Conservation (phyloP, 768 basidiomycete genomes). For the Tephrocybe sp. region DNA sequence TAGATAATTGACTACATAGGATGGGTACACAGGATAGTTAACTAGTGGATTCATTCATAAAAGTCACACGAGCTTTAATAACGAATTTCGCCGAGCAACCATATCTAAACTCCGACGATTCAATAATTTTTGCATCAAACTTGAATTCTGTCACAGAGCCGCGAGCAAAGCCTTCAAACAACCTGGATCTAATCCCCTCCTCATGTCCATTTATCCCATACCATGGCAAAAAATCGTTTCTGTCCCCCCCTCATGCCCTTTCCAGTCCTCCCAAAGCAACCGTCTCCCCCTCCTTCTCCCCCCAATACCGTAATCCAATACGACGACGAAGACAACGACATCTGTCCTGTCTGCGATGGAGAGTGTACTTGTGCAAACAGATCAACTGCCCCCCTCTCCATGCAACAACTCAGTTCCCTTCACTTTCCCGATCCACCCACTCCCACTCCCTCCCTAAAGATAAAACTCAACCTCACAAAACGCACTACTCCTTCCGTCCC, state of each 20-base stretch:
- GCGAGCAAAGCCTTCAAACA: conserved; percentile 20
- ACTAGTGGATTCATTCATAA: no score
- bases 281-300: conserved; percentile 45
- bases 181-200: conserved; percentile 39
- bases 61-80: neutral
- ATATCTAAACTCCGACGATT: conserved; percentile 14
- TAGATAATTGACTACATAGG: no score
- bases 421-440: conserved; percentile 31
- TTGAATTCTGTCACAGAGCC: conserved; percentile 15
- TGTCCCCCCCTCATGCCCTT: conserved; percentile 11
- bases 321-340: conserved; percentile 82
- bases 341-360: conserved; percentile 89
- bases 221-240: conserved; percentile 41
- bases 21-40: no score
- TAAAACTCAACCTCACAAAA: conserved; percentile 63
- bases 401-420: conserved; percentile 34
- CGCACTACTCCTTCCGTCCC: conserved; percentile 25
- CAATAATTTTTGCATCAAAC: conserved; percentile 12
- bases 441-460: conserved; percentile 52
- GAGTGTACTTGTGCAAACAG: conserved; percentile 76
- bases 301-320: conserved; percentile 30
- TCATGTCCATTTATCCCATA: conserved; percentile 39
- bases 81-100: neutral
- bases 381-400: conserved; percentile 32
- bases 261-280: conserved; percentile 39